Evolutionary conservation across 2,329 filamentous ascomycete genomes (phyloP), one percentile per base, ranked within the genome.

Genomic region (Colletotrichum horii): DNA sequence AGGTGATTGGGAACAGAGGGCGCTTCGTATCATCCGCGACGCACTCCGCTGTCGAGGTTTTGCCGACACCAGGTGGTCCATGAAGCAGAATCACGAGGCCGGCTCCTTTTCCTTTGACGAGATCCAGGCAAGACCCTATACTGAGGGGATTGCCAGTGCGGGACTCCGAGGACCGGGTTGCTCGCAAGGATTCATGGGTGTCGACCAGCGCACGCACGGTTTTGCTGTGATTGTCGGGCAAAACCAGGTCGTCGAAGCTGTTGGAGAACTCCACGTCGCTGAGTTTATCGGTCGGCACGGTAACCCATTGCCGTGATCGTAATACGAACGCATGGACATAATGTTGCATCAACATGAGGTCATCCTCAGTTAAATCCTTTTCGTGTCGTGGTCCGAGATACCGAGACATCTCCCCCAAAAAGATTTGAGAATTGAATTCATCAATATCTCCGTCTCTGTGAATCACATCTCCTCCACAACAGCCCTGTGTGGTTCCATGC

Each of bases 151-250:
- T n/a, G 4, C 15, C 24, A 24, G 9, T 16, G 26, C 3, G 15
- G 3, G 64, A 52, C 52, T 9, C 26, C 14, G 52, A 24, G 8
- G 38, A 66, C 2, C 19, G 8, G 1, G 64, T 12, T 3, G 11
- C 36, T 8, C 64, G 24, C 7, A 36, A 15, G 4, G 36, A 30
- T n/a, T 78, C 76, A 22, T 78, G 77, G 6, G 71, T 78, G 48
- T 77, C 38, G 19, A 78, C 76, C 8, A 78, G 67, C 6, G 77
- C 77, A 22, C 66, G 64, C 14, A 78, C 69, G 1, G 70, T 71
- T 3, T 36, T 43, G 38, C 75, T 75, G 22, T 78, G 74, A 22
- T 72, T 67, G 15, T 74, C 70, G 7, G 76, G 70, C 6, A 78
- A 43, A 7, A 78, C 64, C 15, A 78, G 72, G 6, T 77, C 56